Evolutionary conservation across 148 eudicot genomes (phyloP).

Genomic region (Oxyria digyna): DNA sequence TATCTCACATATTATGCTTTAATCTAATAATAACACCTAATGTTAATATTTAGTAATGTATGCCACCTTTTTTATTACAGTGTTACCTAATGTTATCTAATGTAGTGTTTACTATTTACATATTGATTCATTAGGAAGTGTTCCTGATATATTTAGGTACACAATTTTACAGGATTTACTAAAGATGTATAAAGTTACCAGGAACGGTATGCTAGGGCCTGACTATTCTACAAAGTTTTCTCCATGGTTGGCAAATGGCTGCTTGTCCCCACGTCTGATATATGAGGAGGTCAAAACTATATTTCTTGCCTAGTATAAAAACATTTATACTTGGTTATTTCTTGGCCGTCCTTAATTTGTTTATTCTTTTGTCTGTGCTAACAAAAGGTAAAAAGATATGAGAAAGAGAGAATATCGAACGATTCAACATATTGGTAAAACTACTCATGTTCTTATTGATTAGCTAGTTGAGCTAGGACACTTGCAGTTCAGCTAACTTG

Average conservation of each 20-base stretch:
- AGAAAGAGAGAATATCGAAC: conserved; percentile 57
- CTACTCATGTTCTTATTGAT: background rate
- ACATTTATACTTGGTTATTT: background rate
- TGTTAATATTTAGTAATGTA: no score
- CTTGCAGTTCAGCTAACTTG: background rate
- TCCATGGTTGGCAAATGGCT: conserved; percentile 91
- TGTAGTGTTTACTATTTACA: background rate
- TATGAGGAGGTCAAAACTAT: conserved; percentile 58
- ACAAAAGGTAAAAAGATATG: conserved; percentile 70
- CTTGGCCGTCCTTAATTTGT: background rate
- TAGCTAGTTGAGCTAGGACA: background rate
- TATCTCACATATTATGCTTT: no score
- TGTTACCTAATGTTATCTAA: background rate
- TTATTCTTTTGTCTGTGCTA: background rate
- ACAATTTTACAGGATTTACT: conserved; percentile 46
- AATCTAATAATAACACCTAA: no score
- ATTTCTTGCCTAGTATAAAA: background rate
- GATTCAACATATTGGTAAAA: conserved; percentile 84
- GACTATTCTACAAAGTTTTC: conserved; percentile 97
- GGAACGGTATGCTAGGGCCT: conserved; percentile 91
- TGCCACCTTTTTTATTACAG: background rate
- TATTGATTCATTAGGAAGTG: background rate
- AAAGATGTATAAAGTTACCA: conserved; percentile 56
- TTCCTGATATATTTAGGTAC: background rate
- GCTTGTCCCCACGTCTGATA: conserved; percentile 77